phyloP scores from a whole-genome alignment of 2,329 filamentous ascomycete genomes.

The Aspergillus quadrilineatus region DNA sequence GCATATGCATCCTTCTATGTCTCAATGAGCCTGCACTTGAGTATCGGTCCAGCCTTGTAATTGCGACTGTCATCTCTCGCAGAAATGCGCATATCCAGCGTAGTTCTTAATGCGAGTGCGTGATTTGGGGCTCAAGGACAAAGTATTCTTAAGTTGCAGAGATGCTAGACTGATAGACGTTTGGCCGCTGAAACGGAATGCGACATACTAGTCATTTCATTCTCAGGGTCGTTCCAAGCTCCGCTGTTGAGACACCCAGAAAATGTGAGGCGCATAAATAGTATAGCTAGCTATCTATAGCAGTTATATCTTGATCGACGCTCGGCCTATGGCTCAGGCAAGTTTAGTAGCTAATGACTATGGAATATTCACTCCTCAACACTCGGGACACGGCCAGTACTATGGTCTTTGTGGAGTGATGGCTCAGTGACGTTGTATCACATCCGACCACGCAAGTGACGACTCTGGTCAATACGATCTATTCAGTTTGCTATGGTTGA shows the following conservation, averaged over 20 bases:
- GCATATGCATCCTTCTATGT: slow-evolving; percentile 1
- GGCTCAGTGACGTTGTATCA: too few relatives aligned
- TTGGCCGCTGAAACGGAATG: background rate
- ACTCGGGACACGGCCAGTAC: too few relatives aligned
- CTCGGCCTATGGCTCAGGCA: background rate
- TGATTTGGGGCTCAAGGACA: background rate
- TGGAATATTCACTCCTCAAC: too few relatives aligned
- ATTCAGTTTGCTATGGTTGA: too few relatives aligned
- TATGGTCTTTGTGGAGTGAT: too few relatives aligned
- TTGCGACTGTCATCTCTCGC: slow-evolving; percentile 10
- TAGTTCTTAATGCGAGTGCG: slow-evolving; percentile 10
- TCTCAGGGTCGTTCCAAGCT: background rate
- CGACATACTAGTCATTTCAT: background rate
- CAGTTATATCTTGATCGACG: background rate
- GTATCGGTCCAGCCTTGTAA: slow-evolving; percentile 9
- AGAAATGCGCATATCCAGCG: slow-evolving; percentile 16
- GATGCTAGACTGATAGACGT: background rate
- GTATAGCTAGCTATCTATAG: background rate
- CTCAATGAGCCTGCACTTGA: background rate
- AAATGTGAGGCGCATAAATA: background rate
- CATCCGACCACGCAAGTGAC: too few relatives aligned
- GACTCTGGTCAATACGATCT: too few relatives aligned
- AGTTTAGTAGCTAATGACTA: too few relatives aligned
- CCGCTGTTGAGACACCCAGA: background rate
- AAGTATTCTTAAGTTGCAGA: background rate